These are phyloP conservation scores for Cichorium intybus DNA, from an alignment of 140 eudicot species.

Conservation along the genomic window DNA sequence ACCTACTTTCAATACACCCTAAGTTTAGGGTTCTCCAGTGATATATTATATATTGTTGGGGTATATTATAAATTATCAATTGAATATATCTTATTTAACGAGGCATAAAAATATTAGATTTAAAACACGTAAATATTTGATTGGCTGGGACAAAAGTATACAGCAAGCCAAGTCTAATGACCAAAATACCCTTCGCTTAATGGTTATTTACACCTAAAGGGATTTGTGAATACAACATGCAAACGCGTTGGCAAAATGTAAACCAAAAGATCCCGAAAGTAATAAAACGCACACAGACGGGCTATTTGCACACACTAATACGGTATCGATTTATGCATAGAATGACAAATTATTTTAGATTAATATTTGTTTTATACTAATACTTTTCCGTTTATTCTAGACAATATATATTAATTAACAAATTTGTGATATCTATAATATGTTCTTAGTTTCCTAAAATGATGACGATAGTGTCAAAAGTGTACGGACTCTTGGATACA, in stretches of 20 bases:
- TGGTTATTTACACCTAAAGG: slow-evolving; percentile 9
- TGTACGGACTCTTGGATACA: no score
- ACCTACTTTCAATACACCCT: background rate
- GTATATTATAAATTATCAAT: slow-evolving; percentile 19
- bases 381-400: no score
- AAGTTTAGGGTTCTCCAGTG: slow-evolving; percentile 11
- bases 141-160: slow-evolving; percentile 32
- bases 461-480: no score
- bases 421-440: no score
- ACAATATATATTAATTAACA: no score
- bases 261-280: background rate
- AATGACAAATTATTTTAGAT: no score
- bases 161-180: slow-evolving; percentile 2
- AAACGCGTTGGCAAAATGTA: slow-evolving; percentile 3
- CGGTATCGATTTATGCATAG: no score
- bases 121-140: slow-evolving; percentile 10
- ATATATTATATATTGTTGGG: background rate
- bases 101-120: slow-evolving; percentile 3
- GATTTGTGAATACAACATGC: background rate
- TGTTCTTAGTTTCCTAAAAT: no score
- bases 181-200: slow-evolving; percentile 1
- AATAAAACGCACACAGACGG: background rate
- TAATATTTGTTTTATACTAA: no score
- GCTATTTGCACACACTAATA: no score
- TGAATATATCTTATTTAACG: slow-evolving; percentile 21